Percentiles rank a stretch among this genome's conserved stretches.
phyloP scores from a whole-genome alignment of 2,329 filamentous ascomycete species.

The Colletotrichum siamense region DNA sequence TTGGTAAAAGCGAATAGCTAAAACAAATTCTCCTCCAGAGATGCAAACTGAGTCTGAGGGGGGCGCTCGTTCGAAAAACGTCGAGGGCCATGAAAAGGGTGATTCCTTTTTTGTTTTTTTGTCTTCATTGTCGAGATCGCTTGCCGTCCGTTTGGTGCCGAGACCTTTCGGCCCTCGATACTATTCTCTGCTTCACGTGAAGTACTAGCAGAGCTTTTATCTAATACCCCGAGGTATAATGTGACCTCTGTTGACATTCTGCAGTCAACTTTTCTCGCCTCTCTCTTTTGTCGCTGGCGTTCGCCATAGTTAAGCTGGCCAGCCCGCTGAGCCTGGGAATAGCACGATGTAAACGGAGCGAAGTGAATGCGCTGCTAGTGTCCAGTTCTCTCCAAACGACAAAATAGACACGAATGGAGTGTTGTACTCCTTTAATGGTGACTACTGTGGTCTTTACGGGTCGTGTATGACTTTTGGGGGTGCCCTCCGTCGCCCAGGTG shows the following conservation, averaged over 20 bases:
- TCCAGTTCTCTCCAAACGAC: background rate
- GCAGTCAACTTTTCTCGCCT: fast-evolving
- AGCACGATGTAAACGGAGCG: background rate
- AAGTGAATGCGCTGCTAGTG: background rate
- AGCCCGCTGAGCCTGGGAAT: background rate
- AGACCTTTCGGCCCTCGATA: background rate
- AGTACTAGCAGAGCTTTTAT: background rate
- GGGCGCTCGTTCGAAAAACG: background rate
- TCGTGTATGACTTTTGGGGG: background rate
- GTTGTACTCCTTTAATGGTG: background rate
- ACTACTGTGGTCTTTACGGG: background rate
- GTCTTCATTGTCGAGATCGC: background rate
- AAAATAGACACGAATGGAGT: background rate
- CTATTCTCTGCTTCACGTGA: background rate
- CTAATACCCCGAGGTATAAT: background rate
- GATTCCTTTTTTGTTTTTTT: background rate
- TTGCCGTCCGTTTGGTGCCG: background rate
- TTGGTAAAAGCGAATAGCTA: background rate
- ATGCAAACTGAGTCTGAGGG: background rate
- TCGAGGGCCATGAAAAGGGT: background rate
- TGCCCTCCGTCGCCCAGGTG: background rate
- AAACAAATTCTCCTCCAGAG: background rate
- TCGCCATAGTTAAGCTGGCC: background rate
- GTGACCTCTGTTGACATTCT: background rate
- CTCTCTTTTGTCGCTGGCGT: background rate